A percentile compares a stretch with the other conserved stretches of the same genome.
phyloP scores from a whole-genome alignment of 2,329 filamentous ascomycete species.

The Arthrobotrys iridis region DNA sequence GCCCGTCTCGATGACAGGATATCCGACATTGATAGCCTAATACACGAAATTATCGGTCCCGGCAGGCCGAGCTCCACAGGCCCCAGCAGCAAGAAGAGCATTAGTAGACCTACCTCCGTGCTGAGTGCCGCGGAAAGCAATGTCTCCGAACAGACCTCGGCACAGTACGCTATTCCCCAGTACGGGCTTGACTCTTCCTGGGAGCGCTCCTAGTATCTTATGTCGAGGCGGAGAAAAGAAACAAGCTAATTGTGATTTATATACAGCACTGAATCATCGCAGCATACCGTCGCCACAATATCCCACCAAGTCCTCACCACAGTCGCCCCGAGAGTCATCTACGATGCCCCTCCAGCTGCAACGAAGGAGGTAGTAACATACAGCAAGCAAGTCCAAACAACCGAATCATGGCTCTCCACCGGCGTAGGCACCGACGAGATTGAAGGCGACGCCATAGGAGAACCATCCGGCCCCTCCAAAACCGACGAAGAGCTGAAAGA shows the following conservation, averaged over 20 bases:
- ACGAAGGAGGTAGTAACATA: constrained; percentile 90
- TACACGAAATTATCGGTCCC: constrained; percentile 83
- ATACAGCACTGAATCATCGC: constrained; percentile 59
- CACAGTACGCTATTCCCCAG: constrained; percentile 57
- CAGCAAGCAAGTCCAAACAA: constrained; percentile 95
- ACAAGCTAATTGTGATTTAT: constrained; percentile 56
- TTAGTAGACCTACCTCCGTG: constrained; percentile 78
- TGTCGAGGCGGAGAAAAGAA: neutral
- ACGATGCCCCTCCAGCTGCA: constrained; percentile 79
- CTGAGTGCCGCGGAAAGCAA: constrained; percentile 84
- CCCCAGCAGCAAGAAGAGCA: constrained; percentile 73
- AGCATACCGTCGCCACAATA: constrained; percentile 39
- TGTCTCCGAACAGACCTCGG: constrained; percentile 70
- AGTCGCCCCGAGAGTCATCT: constrained; percentile 77
- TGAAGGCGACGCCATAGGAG: constrained; percentile 67
- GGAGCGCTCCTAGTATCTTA: neutral
- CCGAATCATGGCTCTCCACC: constrained; percentile 75
- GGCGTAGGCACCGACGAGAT: constrained; percentile 75
- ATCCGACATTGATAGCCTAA: constrained; percentile 82
- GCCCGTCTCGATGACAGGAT: constrained; percentile 57
- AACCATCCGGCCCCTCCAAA: constrained; percentile 2
- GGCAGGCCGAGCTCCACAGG: constrained; percentile 76
- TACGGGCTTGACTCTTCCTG: constrained; percentile 26
- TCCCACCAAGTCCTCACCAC: constrained; percentile 75
- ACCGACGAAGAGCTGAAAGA: constrained; percentile 78